Conservation (phyloP, 1,139 yeast genomes). For the Sugiyamaella novakii region DNA sequence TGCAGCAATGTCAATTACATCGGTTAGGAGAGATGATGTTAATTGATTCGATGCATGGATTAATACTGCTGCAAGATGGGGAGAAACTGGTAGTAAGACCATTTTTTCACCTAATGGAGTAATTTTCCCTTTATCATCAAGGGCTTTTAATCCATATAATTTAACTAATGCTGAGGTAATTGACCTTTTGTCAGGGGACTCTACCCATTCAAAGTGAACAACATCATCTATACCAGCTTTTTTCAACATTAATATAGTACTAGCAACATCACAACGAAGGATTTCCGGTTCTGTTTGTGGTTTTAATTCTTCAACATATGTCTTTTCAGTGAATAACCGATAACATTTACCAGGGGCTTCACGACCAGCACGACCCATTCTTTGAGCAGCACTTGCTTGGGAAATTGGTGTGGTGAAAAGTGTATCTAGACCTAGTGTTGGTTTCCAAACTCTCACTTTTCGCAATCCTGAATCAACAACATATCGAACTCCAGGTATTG, state of each 20-base stretch:
- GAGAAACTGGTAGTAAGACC: constrained; percentile 88
- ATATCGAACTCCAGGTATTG: constrained; percentile 93
- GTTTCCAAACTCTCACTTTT: constrained; percentile 93
- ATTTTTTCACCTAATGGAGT: constrained; percentile 78
- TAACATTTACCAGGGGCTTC: constrained; percentile 90
- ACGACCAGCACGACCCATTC: constrained; percentile 99
- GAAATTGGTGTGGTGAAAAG: constrained; percentile 89
- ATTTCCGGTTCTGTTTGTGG: constrained; percentile 92
- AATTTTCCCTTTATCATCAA: constrained; percentile 72
- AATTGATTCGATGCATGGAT: constrained; percentile 62
- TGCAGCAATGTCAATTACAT: constrained; percentile 85
- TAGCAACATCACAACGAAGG: constrained; percentile 77
- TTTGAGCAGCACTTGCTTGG: constrained; percentile 90
- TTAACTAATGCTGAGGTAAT: constrained; percentile 76
- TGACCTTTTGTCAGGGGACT: constrained; percentile 81
- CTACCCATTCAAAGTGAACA: constrained; percentile 88
- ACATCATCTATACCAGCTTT: constrained; percentile 82
- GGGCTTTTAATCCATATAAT: constrained; percentile 75
- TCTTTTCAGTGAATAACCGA: constrained; percentile 75
- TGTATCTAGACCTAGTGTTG: constrained; percentile 86
- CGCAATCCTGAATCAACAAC: constrained; percentile 92
- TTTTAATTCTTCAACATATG: constrained; percentile 59
- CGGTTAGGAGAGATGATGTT: constrained; percentile 48
- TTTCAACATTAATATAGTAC: constrained; percentile 82
- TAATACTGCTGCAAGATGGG: constrained; percentile 87